Base-by-base conservation (phyloP, 2,329 filamentous ascomycete species). In the Colletotrichum incanum region DNA sequence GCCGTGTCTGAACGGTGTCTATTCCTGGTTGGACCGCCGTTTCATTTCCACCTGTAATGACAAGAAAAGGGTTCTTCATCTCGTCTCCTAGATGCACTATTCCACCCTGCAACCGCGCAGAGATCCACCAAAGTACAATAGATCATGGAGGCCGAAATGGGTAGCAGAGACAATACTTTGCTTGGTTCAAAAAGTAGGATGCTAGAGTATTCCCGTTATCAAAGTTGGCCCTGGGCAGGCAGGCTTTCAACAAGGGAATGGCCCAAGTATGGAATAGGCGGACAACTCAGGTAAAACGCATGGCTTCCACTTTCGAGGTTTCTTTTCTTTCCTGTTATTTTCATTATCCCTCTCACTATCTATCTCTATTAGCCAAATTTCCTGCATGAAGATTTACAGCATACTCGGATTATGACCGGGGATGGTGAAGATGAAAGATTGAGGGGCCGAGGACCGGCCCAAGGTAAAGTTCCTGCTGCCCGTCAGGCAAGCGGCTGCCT, bases 401-500 rank as follows among this genome's bases (percentile, higher is more conserved):
- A 37, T 26, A 58, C 6, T 6, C 28, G 3, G 55, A 41, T n/a
- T 14, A 28, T 52, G 49, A 41, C n/a, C n/a, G 37, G 55, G 16
- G 26, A 41, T 20, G 34, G 37, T 28, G 8, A 26, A 58, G 20
- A 11, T 41, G 14, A 26, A 16, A 58, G n/a, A 37, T 20, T 4
- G 54, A 56, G 54, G 12, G 12, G 34, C 34, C 18, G 54, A 39
- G 9, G 52, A 1, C 31, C 20, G 31, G 20, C 23, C 31, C 34
- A n/a, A 39, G 54, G 34, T 23, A 26, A 56, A 39, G n/a, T 37
- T 39, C 12, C 14, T 52, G n/a, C 54, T 31, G 54, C 12, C 16
- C 28, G 12, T 47, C 39, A 50, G 43, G 66, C 56, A 56, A 67
- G 66, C 66, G 34, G 59, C 50, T 50, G 65, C 58, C 59, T 56